A percentile compares a stretch with the other conserved stretches of the same genome.
These are phyloP conservation scores for Martiniozyma abietophila DNA, from an alignment of 805 yeast species.

Conservation along the genomic window DNA sequence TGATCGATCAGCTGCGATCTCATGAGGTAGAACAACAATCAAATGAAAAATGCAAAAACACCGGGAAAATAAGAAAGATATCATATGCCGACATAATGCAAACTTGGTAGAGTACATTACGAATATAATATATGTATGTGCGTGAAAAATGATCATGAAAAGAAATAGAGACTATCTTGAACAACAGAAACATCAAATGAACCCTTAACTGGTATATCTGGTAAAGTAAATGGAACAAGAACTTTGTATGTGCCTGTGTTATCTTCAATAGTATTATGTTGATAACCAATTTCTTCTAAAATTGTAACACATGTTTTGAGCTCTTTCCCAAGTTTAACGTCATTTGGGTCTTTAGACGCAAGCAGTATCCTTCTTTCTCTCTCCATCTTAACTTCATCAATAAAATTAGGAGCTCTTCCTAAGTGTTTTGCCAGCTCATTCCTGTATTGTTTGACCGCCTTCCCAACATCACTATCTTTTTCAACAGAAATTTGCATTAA, in stretches of 20 bases:
- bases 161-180: conserved; percentile 71
- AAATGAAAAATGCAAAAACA: no score
- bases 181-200: conserved; percentile 71
- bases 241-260: conserved; percentile 29
- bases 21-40: no score
- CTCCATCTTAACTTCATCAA: conserved; percentile 71
- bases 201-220: conserved; percentile 71
- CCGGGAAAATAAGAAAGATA: no score
- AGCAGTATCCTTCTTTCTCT: conserved; percentile 48
- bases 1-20: no score
- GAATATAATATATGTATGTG: no score
- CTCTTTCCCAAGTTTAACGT: conserved; percentile 37
- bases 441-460: conserved; percentile 40
- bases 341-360: conserved; percentile 40
- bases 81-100: no score
- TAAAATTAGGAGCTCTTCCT: conserved; percentile 49
- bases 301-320: conserved; percentile 69
- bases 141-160: conserved; percentile 34
- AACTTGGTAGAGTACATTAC: no score
- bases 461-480: conserved; percentile 40
- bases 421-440: conserved; percentile 36
- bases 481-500: conserved; percentile 53
- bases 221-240: conserved; percentile 60
- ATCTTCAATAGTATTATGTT: conserved; percentile 11
- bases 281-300: conserved; percentile 24